Conservation (phyloP, 805 yeast species). For the Saturnispora kantuleensis region DNA sequence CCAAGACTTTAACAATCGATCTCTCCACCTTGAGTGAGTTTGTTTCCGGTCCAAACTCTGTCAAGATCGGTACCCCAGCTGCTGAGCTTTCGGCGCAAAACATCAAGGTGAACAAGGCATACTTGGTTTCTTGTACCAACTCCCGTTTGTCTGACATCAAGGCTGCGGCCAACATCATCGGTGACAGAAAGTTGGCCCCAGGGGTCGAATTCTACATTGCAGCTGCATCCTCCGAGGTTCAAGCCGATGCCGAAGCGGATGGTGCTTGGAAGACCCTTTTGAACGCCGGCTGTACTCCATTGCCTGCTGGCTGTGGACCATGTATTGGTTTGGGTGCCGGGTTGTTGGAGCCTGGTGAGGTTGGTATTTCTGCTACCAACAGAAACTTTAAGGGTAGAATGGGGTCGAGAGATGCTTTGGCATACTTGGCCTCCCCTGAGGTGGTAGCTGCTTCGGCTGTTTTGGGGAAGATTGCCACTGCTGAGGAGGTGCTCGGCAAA, state of each 20-base stretch:
- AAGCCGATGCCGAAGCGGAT: conserved; percentile 76
- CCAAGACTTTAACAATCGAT: conserved; percentile 79
- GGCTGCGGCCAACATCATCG: conserved; percentile 87
- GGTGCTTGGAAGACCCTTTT: conserved; percentile 91
- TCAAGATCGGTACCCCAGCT: conserved; percentile 76
- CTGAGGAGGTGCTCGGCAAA: conserved; percentile 68
- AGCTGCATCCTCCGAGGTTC: conserved; percentile 92
- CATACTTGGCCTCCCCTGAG: conserved; percentile 93
- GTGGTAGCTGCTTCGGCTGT: conserved; percentile 98
- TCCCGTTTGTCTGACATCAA: conserved; percentile 85
- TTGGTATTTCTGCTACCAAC: conserved; percentile 96
- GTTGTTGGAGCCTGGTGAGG: conserved; percentile 87
- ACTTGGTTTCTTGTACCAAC: conserved; percentile 95
- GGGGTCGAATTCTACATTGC: conserved; percentile 95
- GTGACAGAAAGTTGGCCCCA: conserved; percentile 72
- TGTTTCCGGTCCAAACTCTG: conserved; percentile 96
- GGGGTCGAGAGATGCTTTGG: conserved; percentile 96
- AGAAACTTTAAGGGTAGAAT: conserved; percentile 98
- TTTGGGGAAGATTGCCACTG: conserved; percentile 88
- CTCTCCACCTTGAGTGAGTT: conserved; percentile 74
- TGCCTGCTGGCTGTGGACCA: conserved; percentile 99
- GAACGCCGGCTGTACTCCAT: conserved; percentile 88
- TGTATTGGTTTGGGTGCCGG: conserved; percentile 98
- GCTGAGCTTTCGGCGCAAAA: conserved; percentile 62
- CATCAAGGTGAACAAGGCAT: conserved; percentile 83